Base-by-base conservation (phyloP, 2,329 filamentous ascomycete genomes). In the Aureobasidium subglaciale region DNA sequence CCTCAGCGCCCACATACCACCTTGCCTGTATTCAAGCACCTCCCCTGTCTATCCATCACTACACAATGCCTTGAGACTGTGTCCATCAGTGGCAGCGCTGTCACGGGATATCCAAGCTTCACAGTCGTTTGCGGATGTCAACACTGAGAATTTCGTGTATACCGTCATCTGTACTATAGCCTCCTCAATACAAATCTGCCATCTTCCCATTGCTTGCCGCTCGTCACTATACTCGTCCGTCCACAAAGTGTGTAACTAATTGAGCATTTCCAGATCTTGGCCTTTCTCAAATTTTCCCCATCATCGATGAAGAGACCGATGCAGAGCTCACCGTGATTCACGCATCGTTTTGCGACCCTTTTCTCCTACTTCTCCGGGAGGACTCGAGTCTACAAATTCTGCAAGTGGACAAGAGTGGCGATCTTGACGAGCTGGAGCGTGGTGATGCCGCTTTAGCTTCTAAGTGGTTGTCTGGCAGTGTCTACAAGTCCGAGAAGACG, bases 261-360 rank as follows among this genome's bases (percentile, higher is more conserved):
- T n/a, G 34, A 3, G 24, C 24, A 32, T 20, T 15, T 29, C 46
- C 64, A 90, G 89, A 95, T 69, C 81, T 99, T 58, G 88, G 87
- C 10, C 79, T 99, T 53, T 85, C 86, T 42, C 92, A 97, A 65
- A 97, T 99, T 55, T 80, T 96, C 48, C 90, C 91, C 1, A 90
- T 97, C 80, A 82, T 89, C 59, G 93, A 97, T 63, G 93, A 96
- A 64, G 88, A 93, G 61, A 91, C 86, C 0, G 90, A 87, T 11
- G 85, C 82, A 18, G 89, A 96, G 64, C 85, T 89, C 4, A 80
- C 85, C 53, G 86, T 93, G 38, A 75, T 90, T 42, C 87, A 84
- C 64, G 87, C 88, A 34, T 95, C 88, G 67, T 91, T 97, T 63
- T 82, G 82, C 18, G 92, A 97, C 63, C 90, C 90, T 0, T 96